A percentile compares a stretch with the other conserved stretches of the same genome.
phyloP scores from a whole-genome alignment of 176 grass and related monocot species.

The Phoenix roebelenii region DNA sequence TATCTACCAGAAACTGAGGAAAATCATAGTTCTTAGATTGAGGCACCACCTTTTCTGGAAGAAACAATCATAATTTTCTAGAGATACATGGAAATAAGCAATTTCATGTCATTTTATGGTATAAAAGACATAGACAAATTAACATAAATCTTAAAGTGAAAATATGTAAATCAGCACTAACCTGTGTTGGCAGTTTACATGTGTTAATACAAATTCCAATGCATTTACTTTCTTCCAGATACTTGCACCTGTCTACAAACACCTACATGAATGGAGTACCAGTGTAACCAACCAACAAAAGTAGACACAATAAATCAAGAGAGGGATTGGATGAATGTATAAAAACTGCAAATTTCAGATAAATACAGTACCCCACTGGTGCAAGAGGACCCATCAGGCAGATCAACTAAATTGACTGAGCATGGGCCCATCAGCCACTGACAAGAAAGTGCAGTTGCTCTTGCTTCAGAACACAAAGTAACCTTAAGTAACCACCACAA shows the following conservation, averaged over 20 bases:
- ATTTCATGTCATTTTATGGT: too few species aligned
- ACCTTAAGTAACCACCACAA: slow-evolving; percentile 1
- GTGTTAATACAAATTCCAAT: slow-evolving; percentile 88
- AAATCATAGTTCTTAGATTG: too few species aligned
- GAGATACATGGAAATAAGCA: too few species aligned
- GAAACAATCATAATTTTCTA: too few species aligned
- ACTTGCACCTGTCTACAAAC: slow-evolving; percentile 69
- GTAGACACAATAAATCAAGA: too few species aligned
- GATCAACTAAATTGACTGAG: slow-evolving; percentile 58
- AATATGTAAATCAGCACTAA: slow-evolving; percentile 23
- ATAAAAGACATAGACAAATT: too few species aligned
- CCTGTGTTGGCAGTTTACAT: slow-evolving; percentile 93
- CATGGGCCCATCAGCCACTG: slow-evolving; percentile 90
- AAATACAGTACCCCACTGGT: slow-evolving; percentile 56
- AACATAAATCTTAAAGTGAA: not conserved
- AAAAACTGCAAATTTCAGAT: too few species aligned
- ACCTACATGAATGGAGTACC: slow-evolving; percentile 30
- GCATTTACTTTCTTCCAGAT: slow-evolving; percentile 90
- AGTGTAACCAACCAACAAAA: too few species aligned
- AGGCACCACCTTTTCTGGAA: too few species aligned
- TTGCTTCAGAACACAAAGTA: slow-evolving; percentile 42
- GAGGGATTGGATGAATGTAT: too few species aligned
- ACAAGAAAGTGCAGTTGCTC: slow-evolving; percentile 72
- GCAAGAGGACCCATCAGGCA: slow-evolving; percentile 49
- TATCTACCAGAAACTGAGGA: too few species aligned